Percentiles rank a stretch among this genome's conserved stretches.
These are phyloP conservation scores for Rhizomucor miehei DNA, from an alignment of 371 early-diverging fungal genomes.

Conservation along the genomic window DNA sequence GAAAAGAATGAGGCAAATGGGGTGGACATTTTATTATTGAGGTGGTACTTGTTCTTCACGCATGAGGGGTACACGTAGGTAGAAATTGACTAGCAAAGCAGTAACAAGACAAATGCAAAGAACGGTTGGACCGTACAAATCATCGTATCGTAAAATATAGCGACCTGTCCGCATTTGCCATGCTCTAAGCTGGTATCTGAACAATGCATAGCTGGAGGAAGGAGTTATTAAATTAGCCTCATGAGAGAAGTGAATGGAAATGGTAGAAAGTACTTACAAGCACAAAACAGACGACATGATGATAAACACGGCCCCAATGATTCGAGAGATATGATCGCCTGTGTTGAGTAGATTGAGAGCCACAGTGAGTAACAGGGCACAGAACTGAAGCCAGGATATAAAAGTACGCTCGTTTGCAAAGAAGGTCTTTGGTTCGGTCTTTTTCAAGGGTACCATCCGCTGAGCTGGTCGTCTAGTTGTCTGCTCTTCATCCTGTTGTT, in stretches of 20 bases:
- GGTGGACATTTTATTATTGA: too few species aligned
- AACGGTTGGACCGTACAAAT: conserved; percentile 23
- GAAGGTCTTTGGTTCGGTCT: conserved; percentile 85
- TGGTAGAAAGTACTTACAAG: conserved; percentile 25
- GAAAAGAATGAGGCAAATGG: too few species aligned
- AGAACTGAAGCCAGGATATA: conserved; percentile 85
- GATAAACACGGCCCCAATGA: conserved; percentile 43
- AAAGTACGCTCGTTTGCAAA: conserved; percentile 96
- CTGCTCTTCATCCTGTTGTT: not conserved
- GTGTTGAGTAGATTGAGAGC: conserved; percentile 79
- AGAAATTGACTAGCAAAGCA: conserved; percentile 32
- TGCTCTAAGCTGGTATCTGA: conserved; percentile 33
- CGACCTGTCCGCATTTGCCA: conserved; percentile 34
- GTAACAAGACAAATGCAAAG: conserved; percentile 23
- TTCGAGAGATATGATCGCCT: conserved; percentile 52
- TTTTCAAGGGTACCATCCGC: conserved; percentile 6
- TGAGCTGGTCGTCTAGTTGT: conserved; percentile 1
- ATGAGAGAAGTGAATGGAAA: not conserved
- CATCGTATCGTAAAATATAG: conserved; percentile 20
- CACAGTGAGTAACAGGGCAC: conserved; percentile 72
- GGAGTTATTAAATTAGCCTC: not conserved
- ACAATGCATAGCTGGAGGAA: conserved; percentile 30
- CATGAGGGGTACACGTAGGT: conserved; percentile 25
- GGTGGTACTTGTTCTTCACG: not conserved
- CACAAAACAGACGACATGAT: conserved; percentile 24